Percentiles rank a stretch among this genome's conserved stretches.
Conservation (phyloP, 2,329 filamentous ascomycete genomes). For the Exutisphaerella laricina region DNA sequence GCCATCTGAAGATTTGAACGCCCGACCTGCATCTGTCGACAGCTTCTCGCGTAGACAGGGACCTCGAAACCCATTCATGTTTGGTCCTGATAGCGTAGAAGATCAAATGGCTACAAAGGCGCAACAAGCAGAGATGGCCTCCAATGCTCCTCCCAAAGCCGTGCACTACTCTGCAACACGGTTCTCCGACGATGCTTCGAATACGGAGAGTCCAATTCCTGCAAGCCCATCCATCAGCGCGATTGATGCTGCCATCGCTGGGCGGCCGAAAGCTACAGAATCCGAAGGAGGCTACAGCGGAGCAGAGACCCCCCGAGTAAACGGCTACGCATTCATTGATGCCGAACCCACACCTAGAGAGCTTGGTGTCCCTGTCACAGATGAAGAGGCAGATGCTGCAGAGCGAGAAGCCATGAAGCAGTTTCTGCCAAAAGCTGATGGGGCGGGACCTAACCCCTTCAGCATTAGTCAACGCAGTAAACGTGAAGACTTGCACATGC, state of each 20-base stretch:
- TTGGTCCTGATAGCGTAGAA: conserved; percentile 61
- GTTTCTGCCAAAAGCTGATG: conserved; percentile 44
- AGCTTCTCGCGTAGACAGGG: conserved; percentile 57
- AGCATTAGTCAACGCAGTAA: conserved; percentile 67
- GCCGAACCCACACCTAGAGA: conserved; percentile 60
- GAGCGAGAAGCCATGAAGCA: conserved; percentile 36
- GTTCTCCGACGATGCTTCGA: conserved; percentile 40
- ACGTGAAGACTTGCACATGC: conserved; percentile 75
- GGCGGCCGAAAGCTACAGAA: conserved; percentile 57
- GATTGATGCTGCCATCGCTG: conserved; percentile 76
- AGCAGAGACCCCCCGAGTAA: conserved; percentile 79
- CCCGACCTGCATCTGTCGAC: conserved; percentile 70
- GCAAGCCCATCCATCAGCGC: conserved; percentile 79
- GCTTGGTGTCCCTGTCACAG: conserved; percentile 45
- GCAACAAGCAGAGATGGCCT: conserved; percentile 63
- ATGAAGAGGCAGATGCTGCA: conserved; percentile 31
- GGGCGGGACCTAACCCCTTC: conserved; percentile 67
- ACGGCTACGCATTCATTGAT: conserved; percentile 91
- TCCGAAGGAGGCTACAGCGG: conserved; percentile 57
- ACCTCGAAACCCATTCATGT: conserved; percentile 85
- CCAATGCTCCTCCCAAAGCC: conserved; percentile 67
- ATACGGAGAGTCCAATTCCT: conserved; percentile 43
- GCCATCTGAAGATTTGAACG: conserved; percentile 55
- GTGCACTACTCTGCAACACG: conserved; percentile 82
- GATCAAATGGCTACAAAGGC: conserved; percentile 54